Evolutionary conservation across 495 filamentous ascomycete species (phyloP), one percentile per base, ranked within the genome.

Genomic region (Annulohypoxylon bovei): DNA sequence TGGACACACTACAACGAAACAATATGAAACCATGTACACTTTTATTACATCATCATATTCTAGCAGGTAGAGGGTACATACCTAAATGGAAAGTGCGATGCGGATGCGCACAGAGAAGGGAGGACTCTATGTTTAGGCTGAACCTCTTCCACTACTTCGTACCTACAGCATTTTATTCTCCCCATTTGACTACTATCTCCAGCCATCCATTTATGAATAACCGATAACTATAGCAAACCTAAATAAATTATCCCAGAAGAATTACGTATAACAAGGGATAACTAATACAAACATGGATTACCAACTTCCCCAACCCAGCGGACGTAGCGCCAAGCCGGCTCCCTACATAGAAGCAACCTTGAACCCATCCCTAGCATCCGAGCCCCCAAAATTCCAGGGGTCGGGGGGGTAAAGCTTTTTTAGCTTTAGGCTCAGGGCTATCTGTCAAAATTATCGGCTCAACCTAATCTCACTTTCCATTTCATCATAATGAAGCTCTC

Each of bases 261-360:
- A 37, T 7, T 4, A 44, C 1, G 30, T 47, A 44, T 60, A 28
- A 47, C 37, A 46, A n/a, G 42, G 18, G 25, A 49, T 20, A 20
- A 23, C 22, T 11, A 47, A n/a, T 3, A 33, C 18, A 3, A 28
- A 12, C 30, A 37, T 22, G 30, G 28, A 55, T 35, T 35, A 35
- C 4, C 11, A 60, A 62, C 59, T 53, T 30, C 11, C 59, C 59
- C 32, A 62, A 62, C 37, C 50, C 50, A 64, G 27, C 23, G 12
- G 28, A 33, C 28, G 9, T 62, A 62, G 59, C 59, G 59, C 27
- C 14, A 35, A 39, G 39, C 20, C 49, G 49, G 25, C 25, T 49
- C 46, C 5, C 33, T 9, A 12, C 39, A 16, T 4, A 28, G 44
- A 47, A 52, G 25, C 16, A 52, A 9, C 47, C 47, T n/a, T n/a